Conservation (phyloP, 169 alveolate genomes). For the Perkinsus marinus region DNA sequence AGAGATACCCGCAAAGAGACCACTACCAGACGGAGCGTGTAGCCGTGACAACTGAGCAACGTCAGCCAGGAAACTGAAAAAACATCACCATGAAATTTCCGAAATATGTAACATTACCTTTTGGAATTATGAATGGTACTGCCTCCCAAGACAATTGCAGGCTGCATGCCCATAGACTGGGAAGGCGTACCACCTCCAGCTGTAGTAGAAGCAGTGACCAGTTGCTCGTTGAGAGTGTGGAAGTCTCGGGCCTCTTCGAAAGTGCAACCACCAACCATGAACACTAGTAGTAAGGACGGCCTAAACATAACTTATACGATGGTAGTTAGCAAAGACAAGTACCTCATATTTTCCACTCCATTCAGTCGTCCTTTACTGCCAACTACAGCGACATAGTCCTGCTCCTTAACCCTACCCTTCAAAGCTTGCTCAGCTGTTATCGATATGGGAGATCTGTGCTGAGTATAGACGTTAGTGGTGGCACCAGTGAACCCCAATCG, state of each 20-base stretch:
- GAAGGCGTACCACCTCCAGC: neutral
- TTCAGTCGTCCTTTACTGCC: neutral
- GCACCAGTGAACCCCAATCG: conserved; percentile 14
- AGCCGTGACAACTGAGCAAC: conserved; percentile 21
- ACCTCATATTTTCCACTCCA: neutral
- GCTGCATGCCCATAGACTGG: neutral
- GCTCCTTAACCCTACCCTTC: conserved; percentile 39
- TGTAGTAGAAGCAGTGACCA: neutral
- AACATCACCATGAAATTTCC: neutral
- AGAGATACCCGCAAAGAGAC: neutral
- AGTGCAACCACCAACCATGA: conserved; percentile 82
- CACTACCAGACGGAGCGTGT: neutral
- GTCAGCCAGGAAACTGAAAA: conserved; percentile 28
- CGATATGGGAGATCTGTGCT: conserved; percentile 65
- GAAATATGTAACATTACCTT: neutral
- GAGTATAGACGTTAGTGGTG: conserved; percentile 69
- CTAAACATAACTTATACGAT: neutral
- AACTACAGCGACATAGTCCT: neutral
- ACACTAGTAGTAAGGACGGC: conserved; percentile 39
- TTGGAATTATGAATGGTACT: conserved; percentile 28
- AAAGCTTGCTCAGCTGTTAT: conserved; percentile 53
- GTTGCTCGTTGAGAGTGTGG: conserved; percentile 36
- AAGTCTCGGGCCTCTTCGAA: conserved; percentile 81
- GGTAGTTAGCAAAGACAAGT: neutral
- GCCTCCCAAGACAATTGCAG: conserved; percentile 31